Conservation (phyloP, 768 basidiomycete species). For the Russula olivacea region DNA sequence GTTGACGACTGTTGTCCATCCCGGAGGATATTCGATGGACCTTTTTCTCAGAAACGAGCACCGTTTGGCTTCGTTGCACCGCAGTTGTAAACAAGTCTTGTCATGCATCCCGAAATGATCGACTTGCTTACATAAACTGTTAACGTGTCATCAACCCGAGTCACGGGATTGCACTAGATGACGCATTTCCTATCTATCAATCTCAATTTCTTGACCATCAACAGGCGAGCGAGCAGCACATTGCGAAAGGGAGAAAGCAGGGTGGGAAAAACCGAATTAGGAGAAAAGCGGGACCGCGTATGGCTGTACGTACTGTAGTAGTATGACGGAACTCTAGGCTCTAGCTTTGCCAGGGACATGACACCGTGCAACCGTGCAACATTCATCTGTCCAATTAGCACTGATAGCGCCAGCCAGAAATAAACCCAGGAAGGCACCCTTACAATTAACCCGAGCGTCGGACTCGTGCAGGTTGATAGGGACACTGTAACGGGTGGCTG, state of each 20-base stretch:
- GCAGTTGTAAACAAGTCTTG: not conserved
- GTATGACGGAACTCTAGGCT: not conserved
- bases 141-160: no score
- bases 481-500: no score
- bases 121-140: not conserved
- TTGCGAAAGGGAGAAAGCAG: no score
- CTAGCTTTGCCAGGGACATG: not conserved
- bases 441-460: not conserved
- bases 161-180: not conserved
- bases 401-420: not conserved
- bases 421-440: not conserved
- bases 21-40: not conserved
- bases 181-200: no score
- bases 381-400: not conserved
- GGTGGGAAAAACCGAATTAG: not conserved
- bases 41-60: not conserved
- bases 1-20: not conserved
- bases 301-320: not conserved
- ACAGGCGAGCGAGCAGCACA: not conserved
- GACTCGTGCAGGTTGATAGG: no score
- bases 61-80: not conserved
- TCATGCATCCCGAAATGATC: not conserved
- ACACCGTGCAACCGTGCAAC: not conserved
- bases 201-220: not conserved
- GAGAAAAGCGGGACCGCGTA: not conserved